Base-by-base conservation (phyloP, 257 asterid genomes). In the Solanum dulcamara region DNA sequence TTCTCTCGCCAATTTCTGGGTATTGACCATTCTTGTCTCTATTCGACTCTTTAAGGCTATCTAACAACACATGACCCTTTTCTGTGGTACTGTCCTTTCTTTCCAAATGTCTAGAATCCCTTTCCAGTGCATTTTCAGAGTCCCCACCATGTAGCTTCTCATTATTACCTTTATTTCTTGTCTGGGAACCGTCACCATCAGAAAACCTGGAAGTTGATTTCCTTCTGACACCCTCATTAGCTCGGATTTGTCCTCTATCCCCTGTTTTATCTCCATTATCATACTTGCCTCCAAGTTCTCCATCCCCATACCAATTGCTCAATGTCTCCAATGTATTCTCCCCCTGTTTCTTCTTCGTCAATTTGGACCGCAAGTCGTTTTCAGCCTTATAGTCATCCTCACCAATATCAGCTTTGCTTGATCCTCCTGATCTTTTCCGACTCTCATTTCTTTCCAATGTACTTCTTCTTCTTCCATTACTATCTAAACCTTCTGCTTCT, bases 251-350 rank as follows among this genome's bases (percentile, higher is more conserved):
- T 81, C 90, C 92, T 86, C 91, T 92, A 89, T 87, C 89, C 90
- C 87, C 96, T 87, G 89, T 83, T 87, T 88, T 92, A 57, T 91
- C 94, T 66, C 88, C 91, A 68, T 80, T 85, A 13, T 92, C 97
- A 86, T 81, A 62, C 90, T 91, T 94, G 85, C 85, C 85, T 66
- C 93, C 98, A 83, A 85, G 89, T 86, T 97, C 97, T 72, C 95
- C 98, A 88, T 95, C 99, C 86, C 90, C 94, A 87, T 94, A 94
- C 98, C 98, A 94, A 90, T 92, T 90, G 87, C 98, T 90, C 89
- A 95, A 88, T 55, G 89, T 94, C 88, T 95, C 98, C 87, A 97
- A 86, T 12, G 97, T 90, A 87, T 87, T 93, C 86, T 90, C 98
- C 89, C 91, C 98, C 80, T 87, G 72, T 84, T 90, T 93, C 89